These are phyloP conservation scores for Penicillium salamii DNA, from an alignment of 495 filamentous ascomycete species.

Conservation along the genomic window DNA sequence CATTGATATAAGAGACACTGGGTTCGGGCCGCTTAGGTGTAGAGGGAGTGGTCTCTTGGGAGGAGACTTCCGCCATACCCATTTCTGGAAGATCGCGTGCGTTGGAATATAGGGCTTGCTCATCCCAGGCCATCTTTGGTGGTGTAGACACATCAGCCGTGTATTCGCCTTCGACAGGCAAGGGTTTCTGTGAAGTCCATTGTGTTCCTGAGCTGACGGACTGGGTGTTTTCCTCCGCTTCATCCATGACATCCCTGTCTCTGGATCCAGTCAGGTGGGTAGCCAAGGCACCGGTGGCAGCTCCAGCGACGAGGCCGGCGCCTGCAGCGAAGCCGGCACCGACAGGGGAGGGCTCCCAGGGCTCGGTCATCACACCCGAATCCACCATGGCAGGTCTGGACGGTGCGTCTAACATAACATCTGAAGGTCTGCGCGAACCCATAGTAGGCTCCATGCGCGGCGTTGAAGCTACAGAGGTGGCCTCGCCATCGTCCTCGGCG, in stretches of 20 bases:
- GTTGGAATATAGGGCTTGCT: conserved; percentile 15
- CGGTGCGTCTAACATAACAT: conserved; percentile 24
- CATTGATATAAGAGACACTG: conserved; percentile 31
- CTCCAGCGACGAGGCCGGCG: conserved; percentile 4
- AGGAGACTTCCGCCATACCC: conserved; percentile 33
- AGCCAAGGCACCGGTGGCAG: conserved; percentile 9
- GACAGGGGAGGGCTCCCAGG: conserved; percentile 40
- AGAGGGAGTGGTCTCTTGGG: conserved; percentile 38
- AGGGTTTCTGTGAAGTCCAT: conserved; percentile 33
- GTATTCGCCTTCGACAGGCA: conserved; percentile 23
- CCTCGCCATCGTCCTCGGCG: conserved; percentile 63
- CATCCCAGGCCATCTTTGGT: conserved; percentile 41
- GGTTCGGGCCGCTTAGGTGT: conserved; percentile 28
- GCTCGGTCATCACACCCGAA: conserved; percentile 85
- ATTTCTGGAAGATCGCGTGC: conserved; percentile 23
- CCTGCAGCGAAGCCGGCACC: conserved; percentile 1
- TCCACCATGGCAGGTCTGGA: conserved; percentile 65
- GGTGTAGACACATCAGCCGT: conserved; percentile 35
- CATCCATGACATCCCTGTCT: conserved; percentile 18
- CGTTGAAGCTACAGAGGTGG: conserved; percentile 50
- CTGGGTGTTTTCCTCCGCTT: conserved; percentile 15
- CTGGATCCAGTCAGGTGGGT: conserved; percentile 15
- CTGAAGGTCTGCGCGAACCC: conserved; percentile 39
- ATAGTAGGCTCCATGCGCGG: conserved; percentile 43
- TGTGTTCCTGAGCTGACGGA: conserved; percentile 37